Evolutionary conservation across 805 yeast species (phyloP).

Genomic region (Nematodospora valgi): DNA sequence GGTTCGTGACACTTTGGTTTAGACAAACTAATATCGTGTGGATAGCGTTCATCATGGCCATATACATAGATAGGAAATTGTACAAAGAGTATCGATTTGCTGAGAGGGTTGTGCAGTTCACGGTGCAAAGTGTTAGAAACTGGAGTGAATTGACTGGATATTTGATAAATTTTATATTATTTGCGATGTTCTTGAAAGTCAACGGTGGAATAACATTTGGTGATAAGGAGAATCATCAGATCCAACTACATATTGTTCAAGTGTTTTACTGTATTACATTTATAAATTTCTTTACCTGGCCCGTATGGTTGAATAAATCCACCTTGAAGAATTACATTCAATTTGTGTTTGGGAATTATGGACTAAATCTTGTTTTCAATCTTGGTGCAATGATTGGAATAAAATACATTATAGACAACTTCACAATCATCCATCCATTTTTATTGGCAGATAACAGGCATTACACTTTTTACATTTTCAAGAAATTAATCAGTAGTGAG

Average conservation of each 20-base stretch:
- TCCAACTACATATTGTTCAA: slow-evolving; percentile 74
- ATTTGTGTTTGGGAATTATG: slow-evolving; percentile 23
- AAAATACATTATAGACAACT: slow-evolving; percentile 47
- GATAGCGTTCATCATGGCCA: slow-evolving; percentile 60
- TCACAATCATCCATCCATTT: slow-evolving; percentile 84
- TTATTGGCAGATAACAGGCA: slow-evolving; percentile 92
- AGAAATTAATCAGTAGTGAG: slow-evolving; percentile 52
- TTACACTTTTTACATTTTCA: slow-evolving; percentile 83
- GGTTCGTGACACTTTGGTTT: slow-evolving; percentile 64
- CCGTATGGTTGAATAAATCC: slow-evolving; percentile 60
- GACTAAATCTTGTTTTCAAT: slow-evolving; percentile 16
- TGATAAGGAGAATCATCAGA: slow-evolving; percentile 80
- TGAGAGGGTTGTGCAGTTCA: slow-evolving; percentile 11
- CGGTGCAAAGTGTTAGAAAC: slow-evolving; percentile 13
- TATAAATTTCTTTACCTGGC: slow-evolving; percentile 61
- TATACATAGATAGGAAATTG: slow-evolving; percentile 48
- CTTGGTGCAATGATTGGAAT: slow-evolving; percentile 25
- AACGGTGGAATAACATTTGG: slow-evolving; percentile 91
- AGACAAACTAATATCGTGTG: slow-evolving; percentile 93
- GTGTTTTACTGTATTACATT: slow-evolving; percentile 73
- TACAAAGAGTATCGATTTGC: slow-evolving; percentile 2
- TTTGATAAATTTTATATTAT: slow-evolving; percentile 47
- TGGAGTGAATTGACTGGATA: slow-evolving; percentile 46
- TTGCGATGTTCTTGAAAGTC: slow-evolving; percentile 52
- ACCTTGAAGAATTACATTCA: slow-evolving; percentile 38